Conservation (phyloP, 768 basidiomycete genomes). For the Auriscalpium microsporum region DNA sequence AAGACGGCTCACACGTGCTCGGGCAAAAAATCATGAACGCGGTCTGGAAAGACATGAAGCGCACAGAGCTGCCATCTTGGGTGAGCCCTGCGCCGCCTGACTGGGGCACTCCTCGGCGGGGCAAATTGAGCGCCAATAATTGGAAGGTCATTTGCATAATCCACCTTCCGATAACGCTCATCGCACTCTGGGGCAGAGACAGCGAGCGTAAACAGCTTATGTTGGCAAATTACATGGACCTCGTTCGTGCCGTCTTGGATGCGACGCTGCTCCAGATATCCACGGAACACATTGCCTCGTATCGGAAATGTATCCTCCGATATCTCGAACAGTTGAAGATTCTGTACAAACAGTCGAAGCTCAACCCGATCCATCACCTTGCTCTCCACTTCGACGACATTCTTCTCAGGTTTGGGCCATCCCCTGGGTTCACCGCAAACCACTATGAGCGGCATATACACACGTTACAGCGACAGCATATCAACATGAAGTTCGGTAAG, state of each 20-base stretch:
- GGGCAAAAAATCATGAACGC: slow-evolving; percentile 23
- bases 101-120: slow-evolving; percentile 23
- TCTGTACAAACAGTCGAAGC: slow-evolving; percentile 18
- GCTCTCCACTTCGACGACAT: slow-evolving; percentile 24
- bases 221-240: slow-evolving; percentile 25
- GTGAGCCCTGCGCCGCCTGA: slow-evolving; percentile 22
- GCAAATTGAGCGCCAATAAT: slow-evolving; percentile 30
- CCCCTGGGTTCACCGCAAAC: slow-evolving; percentile 11
- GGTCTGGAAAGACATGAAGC: slow-evolving; percentile 24
- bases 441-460: slow-evolving; percentile 15
- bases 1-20: slow-evolving; percentile 13
- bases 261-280: slow-evolving; percentile 15
- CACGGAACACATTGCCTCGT: neutral
- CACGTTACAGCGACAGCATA: slow-evolving; percentile 13
- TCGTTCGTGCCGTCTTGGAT: slow-evolving; percentile 19
- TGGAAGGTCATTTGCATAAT: slow-evolving; percentile 26
- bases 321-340: slow-evolving; percentile 16
- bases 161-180: slow-evolving; percentile 27
- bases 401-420: slow-evolving; percentile 23
- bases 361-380: slow-evolving; percentile 25
- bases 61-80: slow-evolving; percentile 25
- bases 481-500: slow-evolving; percentile 17
- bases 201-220: slow-evolving; percentile 5
- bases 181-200: slow-evolving; percentile 25
- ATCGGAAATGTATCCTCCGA: neutral